Evolutionary conservation across 169 alveolate species (phyloP).

Genomic region (Fabrea salina): DNA sequence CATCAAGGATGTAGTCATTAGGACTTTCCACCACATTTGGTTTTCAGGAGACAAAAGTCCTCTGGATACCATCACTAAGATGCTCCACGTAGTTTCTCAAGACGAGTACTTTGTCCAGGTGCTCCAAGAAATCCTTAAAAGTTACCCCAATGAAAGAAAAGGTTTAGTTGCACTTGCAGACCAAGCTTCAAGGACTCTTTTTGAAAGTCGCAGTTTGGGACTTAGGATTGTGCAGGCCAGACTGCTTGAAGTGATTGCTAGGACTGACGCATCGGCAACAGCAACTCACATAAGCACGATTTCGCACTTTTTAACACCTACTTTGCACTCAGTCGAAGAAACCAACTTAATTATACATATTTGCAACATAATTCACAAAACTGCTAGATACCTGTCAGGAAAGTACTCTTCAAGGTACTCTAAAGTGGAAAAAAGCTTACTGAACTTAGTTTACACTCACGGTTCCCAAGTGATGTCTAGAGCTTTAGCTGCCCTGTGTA

Average conservation of each 20-base stretch:
- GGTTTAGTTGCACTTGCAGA: not conserved
- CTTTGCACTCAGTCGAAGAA: not conserved
- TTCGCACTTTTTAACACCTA: not conserved
- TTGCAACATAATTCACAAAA: not conserved
- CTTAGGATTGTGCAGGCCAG: not conserved
- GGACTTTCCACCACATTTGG: not conserved
- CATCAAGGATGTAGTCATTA: constrained; percentile 1
- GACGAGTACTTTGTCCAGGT: not conserved
- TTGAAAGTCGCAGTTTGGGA: not conserved
- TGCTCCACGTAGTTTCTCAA: not conserved
- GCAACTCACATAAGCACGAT: not conserved
- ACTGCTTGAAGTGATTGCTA: not conserved
- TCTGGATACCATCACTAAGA: not conserved
- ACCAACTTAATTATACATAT: not conserved
- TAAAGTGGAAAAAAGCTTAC: not conserved
- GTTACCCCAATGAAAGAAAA: not conserved
- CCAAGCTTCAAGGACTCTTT: not conserved
- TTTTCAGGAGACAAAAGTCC: not conserved
- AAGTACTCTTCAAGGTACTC: not conserved
- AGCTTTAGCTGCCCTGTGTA: constrained; percentile 2
- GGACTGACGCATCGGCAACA: not conserved
- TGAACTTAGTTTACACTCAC: not conserved
- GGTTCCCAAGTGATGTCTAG: not conserved
- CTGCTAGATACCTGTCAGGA: not conserved
- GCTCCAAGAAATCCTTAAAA: not conserved